phyloP scores from a whole-genome alignment of 2,329 filamentous ascomycete species.

The Ophiosphaerella herpotricha region DNA sequence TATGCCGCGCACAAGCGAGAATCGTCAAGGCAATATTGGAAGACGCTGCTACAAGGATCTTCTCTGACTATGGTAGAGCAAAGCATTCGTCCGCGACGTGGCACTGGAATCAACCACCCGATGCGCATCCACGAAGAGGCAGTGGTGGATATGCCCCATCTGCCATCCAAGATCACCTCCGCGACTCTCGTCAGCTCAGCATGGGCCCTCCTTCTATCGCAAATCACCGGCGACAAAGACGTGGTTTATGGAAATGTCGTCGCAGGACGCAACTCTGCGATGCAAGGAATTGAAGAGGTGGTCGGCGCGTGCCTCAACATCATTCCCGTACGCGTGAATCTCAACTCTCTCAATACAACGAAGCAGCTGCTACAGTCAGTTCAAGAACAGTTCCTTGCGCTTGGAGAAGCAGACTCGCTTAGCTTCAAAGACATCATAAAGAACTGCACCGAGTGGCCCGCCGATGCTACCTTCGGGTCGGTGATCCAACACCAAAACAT shows the following conservation, averaged over 20 bases:
- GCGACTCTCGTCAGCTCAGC: slow-evolving; percentile 42
- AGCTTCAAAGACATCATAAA: no score
- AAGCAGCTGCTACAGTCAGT: no score
- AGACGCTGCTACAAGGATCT: slow-evolving; percentile 7
- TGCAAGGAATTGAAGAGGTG: slow-evolving; percentile 72
- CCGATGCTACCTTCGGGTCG: neutral
- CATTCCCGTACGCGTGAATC: no score
- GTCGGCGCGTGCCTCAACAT: slow-evolving; percentile 86
- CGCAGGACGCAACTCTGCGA: slow-evolving; percentile 35
- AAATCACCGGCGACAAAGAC: slow-evolving; percentile 32
- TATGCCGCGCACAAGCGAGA: neutral
- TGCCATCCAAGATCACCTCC: slow-evolving; percentile 42
- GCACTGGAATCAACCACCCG: slow-evolving; percentile 3
- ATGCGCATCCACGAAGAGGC: slow-evolving; percentile 35
- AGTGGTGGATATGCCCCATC: neutral
- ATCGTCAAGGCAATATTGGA: slow-evolving; percentile 4
- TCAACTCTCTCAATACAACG: no score
- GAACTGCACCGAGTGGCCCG: slow-evolving; percentile 2
- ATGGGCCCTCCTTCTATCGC: slow-evolving; percentile 43
- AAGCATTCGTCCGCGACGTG: neutral
- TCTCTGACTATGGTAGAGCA: slow-evolving; percentile 6
- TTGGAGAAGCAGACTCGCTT: no score
- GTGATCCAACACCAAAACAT: slow-evolving; percentile 6
- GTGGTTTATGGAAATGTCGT: slow-evolving; percentile 25
- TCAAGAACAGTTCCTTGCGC: no score